Evolutionary conservation across 768 basidiomycete species (phyloP), one percentile per base, ranked within the genome.

Genomic region (Aureoboletus auriporus): DNA sequence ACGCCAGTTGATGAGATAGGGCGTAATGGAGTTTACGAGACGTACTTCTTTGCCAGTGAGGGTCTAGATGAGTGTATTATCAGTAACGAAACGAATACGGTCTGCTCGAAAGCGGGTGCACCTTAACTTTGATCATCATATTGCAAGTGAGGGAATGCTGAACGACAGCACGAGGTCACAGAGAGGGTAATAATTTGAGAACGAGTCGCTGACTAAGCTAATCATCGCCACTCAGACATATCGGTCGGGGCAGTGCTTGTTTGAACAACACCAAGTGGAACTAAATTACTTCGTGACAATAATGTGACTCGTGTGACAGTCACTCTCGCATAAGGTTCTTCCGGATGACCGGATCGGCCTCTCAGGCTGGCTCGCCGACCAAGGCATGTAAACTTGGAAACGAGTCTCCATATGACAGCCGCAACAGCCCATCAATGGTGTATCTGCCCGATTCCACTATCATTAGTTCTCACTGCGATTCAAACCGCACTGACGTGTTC

Each of bases 41-140:
- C 61, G 51, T 62, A 93, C 95, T 84, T 97, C 95, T 71, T 96
- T 97, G 53, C 95, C 95, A 41, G 95, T 98, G 36, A 98, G 79
- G 40, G 93, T 95, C 93, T 97, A 52, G 0, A 13, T 37, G 20
- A 17, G 31, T 1, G 17, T 50, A 14, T 0, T 0, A 35, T 63
- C 20, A 53, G 43, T 2, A 45, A 11, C 1, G 0, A 13, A 17
- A 33, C 8, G 12, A 17, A 47, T 3, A 14, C 10, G 5, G 23
- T 30, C 8, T 31, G 2, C 3, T 36, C 9, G 33, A 36, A 26
- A 51, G 14, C 1, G n/a, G 14, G 26, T 1, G 33, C 46, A 60
- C 60, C 61, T 61, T 61, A 8, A 61, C 59, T 48, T 61, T 61
- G 43, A 63, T 61, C 54, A 61, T 36, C 59, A 61, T 63, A 28